phyloP scores from a whole-genome alignment of 176 grass and related monocot genomes.

The Carex scoparia region DNA sequence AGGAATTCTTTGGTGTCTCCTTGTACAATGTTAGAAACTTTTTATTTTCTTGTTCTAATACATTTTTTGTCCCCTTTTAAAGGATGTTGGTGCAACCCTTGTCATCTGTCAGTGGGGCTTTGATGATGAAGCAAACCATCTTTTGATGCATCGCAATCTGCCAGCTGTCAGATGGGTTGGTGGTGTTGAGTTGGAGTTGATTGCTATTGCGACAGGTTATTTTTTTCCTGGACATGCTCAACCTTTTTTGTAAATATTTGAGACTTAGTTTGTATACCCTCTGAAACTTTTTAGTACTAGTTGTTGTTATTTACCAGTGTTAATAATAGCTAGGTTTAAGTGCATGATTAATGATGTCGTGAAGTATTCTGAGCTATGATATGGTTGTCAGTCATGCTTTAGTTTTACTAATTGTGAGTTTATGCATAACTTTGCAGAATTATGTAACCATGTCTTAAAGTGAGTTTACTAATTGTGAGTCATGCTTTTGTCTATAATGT shows the following conservation, averaged over 20 bases:
- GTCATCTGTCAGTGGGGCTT: conserved; percentile 99
- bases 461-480: neutral
- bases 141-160: conserved; percentile 80
- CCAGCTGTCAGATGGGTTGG: conserved; percentile 99
- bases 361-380: neutral
- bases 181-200: conserved; percentile 97
- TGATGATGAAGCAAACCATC: conserved; percentile 98
- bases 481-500: neutral
- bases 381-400: neutral
- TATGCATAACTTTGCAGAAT: neutral
- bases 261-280: neutral
- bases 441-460: neutral
- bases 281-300: neutral
- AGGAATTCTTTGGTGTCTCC: neutral
- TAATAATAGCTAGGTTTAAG: neutral
- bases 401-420: neutral
- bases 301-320: neutral
- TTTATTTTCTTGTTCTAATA: neutral
- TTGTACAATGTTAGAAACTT: neutral
- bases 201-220: conserved; percentile 92
- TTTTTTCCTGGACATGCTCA: neutral
- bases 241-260: neutral
- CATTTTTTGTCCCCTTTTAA: neutral
- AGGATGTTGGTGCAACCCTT: conserved; percentile 94
- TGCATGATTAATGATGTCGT: neutral